phyloP scores from a whole-genome alignment of 768 basidiomycete genomes.

The Psilocybe cubensis region DNA sequence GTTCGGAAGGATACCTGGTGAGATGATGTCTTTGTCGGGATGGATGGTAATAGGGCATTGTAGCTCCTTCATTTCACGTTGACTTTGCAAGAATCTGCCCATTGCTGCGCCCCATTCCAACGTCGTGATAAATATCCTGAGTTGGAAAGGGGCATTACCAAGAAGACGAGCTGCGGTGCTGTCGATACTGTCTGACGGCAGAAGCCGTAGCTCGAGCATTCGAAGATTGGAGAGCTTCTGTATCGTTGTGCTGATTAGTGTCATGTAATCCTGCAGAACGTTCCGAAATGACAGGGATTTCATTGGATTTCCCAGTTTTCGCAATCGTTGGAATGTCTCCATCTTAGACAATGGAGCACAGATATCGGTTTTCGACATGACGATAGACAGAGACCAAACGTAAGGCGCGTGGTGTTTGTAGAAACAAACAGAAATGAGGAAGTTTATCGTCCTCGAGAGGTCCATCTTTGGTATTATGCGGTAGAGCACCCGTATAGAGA shows the following conservation, averaged over 20 bases:
- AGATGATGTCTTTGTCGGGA: not conserved
- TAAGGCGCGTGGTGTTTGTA: constrained; percentile 4
- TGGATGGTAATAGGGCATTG: not conserved
- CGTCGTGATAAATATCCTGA: not conserved
- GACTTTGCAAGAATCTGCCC: constrained; percentile 5
- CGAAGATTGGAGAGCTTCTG: not conserved
- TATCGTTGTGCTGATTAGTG: constrained; percentile 2
- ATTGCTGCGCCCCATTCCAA: constrained; percentile 2
- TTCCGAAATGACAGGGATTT: not conserved
- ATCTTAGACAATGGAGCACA: not conserved
- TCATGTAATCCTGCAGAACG: not conserved
- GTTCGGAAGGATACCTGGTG: not conserved
- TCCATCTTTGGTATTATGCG: constrained; percentile 5
- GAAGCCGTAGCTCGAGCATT: constrained; percentile 3
- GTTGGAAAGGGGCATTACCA: constrained; percentile 4
- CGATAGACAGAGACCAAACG: constrained; percentile 6
- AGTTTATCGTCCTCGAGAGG: not conserved
- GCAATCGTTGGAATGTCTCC: not conserved
- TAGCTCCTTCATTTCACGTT: constrained; percentile 1
- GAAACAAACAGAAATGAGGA: constrained; percentile 6
- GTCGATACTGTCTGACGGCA: not conserved
- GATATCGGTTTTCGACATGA: not conserved
- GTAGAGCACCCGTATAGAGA: constrained; percentile 2
- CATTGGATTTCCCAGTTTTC: constrained; percentile 5
- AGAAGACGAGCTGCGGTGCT: not conserved